phyloP scores from a whole-genome alignment of 176 grass and related monocot species.

The Cenchrus purpureus region DNA sequence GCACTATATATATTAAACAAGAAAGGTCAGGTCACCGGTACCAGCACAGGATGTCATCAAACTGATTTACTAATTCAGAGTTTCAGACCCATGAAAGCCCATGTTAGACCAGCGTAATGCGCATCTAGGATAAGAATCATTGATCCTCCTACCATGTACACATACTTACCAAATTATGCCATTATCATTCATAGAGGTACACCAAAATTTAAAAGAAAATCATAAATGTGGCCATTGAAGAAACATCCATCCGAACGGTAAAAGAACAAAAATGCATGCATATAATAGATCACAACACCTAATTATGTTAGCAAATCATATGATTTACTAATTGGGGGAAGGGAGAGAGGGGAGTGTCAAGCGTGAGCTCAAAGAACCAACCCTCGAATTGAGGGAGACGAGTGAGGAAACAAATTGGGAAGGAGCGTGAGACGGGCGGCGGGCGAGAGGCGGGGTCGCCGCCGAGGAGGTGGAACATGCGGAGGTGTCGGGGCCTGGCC shows the following conservation, averaged over 20 bases:
- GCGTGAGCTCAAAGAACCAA: too few species aligned
- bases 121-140: not conserved
- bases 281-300: too few species aligned
- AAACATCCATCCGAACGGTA: not conserved
- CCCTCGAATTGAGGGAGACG: too few species aligned
- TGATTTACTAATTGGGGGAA: too few species aligned
- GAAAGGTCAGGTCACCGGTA: not conserved
- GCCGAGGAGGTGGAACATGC: conserved; percentile 54
- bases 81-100: not conserved
- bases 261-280: too few species aligned
- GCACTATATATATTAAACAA: not conserved
- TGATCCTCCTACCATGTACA: not conserved
- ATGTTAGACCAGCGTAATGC: not conserved
- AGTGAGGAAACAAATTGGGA: too few species aligned
- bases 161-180: not conserved
- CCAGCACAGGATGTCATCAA: not conserved
- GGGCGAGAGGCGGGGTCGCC: conserved; percentile 61
- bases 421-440: conserved; percentile 70
- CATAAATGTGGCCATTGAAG: not conserved
- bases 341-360: too few species aligned
- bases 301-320: too few species aligned
- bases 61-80: conserved; percentile 1
- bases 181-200: conserved; percentile 11
- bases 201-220: conserved; percentile 1
- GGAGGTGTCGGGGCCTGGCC: conserved; percentile 53